Evolutionary conservation across 2,329 filamentous ascomycete genomes (phyloP), one percentile per base, ranked within the genome.

Genomic region (Cladosporium sphaerospermum): DNA sequence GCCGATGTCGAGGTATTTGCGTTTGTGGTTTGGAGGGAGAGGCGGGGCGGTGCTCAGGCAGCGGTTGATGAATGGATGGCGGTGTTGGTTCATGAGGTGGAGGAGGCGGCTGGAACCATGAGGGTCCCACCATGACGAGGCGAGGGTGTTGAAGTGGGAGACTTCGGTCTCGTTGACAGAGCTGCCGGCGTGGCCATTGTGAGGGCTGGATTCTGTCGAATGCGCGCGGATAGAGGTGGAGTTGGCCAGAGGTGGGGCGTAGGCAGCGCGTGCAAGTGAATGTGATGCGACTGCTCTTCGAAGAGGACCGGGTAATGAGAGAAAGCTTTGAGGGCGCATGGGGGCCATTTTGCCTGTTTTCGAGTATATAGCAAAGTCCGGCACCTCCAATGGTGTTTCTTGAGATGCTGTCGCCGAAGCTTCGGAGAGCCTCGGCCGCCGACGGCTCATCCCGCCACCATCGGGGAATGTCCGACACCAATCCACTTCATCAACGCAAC

Each of bases 31-130:
- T 18, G 56, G 52, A 2, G 54, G 63, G 54, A 60, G 53, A 43
- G 59, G 65, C 42, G 73, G 71, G 43, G 79, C 75, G 16, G 81
- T 78, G 59, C 77, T 70, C 16, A 60, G 53, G 67, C 92, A 96
- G 57, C 75, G 73, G 18, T 78, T 78, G 69, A 96, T 93, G 73
- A 97, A 97, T 72, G 90, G 84, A 74, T 97, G 91, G 33, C 93
- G 90, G 43, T 96, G 82, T 1, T 93, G 93, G 73, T 99, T 97
- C 92, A 99, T 97, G 61, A 96, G 85, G 71, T 99, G 93, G 2
- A 99, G 83, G 54, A 96, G 83, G 37, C 92, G 84, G 3, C 90
- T 96, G 6, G 92, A 86, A 48, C 93, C 93, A 67, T 96, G 84
- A 1, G 92, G 88, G 71, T 97, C 91, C 93, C 93, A 99, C 93